Conservation (phyloP, 179 eudicot genomes). For the Silene noctiflora region DNA sequence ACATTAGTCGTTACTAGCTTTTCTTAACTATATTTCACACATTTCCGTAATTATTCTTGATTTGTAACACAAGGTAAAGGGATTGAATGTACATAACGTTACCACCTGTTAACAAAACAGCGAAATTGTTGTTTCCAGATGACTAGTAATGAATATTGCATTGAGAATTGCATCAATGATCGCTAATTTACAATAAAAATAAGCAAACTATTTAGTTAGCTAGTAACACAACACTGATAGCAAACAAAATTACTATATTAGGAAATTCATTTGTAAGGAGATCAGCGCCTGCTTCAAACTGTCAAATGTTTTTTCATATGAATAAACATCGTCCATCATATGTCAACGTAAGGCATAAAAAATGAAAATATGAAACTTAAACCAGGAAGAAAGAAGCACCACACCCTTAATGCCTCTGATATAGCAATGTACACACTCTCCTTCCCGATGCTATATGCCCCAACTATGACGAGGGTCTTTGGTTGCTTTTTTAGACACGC, state of each 20-base stretch:
- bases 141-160: too few species aligned
- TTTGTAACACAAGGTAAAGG: too few species aligned
- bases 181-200: too few species aligned
- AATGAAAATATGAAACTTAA: neutral
- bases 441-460: constrained; percentile 70
- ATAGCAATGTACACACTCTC: constrained; percentile 63
- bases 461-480: constrained; percentile 56
- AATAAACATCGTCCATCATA: neutral
- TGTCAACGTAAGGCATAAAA: neutral
- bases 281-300: neutral
- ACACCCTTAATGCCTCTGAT: constrained; percentile 58
- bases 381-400: neutral
- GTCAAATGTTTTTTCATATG: neutral
- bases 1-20: too few species aligned
- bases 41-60: too few species aligned
- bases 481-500: constrained; percentile 46
- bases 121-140: too few species aligned
- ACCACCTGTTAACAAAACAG: too few species aligned
- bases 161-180: too few species aligned
- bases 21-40: too few species aligned
- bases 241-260: neutral
- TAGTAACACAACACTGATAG: neutral
- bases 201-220: too few species aligned
- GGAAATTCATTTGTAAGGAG: neutral
- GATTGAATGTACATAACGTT: too few species aligned